These are phyloP conservation scores for Aegilops sharonensis DNA, from an alignment of 176 grass and related monocot species.

Conservation along the genomic window DNA sequence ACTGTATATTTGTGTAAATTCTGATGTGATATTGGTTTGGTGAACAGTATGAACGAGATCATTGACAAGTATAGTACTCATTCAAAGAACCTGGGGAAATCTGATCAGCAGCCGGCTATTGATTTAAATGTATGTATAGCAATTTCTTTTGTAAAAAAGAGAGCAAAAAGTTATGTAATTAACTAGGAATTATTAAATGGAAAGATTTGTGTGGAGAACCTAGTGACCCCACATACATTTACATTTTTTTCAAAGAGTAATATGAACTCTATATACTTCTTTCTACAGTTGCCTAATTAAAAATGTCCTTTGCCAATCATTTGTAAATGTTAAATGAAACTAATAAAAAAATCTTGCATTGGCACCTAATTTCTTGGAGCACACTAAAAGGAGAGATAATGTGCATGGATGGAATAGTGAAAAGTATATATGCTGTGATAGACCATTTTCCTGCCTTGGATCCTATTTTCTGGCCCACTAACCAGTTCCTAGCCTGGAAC, in stretches of 20 bases:
- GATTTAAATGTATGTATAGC: slow-evolving; percentile 79
- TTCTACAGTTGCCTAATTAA: background rate
- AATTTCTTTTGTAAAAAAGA: background rate
- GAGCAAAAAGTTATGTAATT: background rate
- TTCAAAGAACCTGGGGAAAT: slow-evolving; percentile 65
- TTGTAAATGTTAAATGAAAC: background rate
- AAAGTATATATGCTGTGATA: background rate
- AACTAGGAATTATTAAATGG: background rate
- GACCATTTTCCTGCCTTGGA: background rate
- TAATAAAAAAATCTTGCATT: background rate
- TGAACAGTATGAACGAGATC: slow-evolving; percentile 67
- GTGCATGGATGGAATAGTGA: background rate
- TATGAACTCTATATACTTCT: background rate
- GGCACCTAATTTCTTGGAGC: background rate
- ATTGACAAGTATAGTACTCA: slow-evolving; percentile 69
- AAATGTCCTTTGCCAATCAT: background rate
- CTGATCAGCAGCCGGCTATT: slow-evolving; percentile 48
- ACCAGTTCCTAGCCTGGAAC: background rate
- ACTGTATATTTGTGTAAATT: background rate
- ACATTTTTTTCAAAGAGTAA: background rate
- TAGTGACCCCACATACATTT: background rate
- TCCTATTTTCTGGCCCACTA: background rate
- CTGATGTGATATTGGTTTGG: slow-evolving; percentile 30
- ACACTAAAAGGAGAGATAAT: background rate
- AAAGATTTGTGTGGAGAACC: background rate